A percentile compares a stretch with the other conserved stretches of the same genome.
Evolutionary conservation across 2,329 filamentous ascomycete genomes (phyloP).

Genomic region (Zymoseptoria passerinii): DNA sequence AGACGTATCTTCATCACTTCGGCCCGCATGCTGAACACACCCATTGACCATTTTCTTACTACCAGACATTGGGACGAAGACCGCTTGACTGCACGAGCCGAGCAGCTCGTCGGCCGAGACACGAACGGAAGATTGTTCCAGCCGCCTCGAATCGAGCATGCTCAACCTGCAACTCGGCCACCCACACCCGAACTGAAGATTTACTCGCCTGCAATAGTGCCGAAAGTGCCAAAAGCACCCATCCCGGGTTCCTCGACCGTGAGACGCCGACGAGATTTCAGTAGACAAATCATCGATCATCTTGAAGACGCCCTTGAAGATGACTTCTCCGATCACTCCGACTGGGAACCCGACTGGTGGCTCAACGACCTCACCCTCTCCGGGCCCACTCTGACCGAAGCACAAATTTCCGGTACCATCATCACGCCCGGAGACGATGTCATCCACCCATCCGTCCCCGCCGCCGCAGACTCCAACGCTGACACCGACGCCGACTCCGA

Average conservation of each 20-base stretch:
- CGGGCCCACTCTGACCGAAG: neutral
- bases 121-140: slow-evolving; percentile 9
- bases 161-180: slow-evolving; percentile 5
- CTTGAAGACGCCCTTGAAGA: slow-evolving; percentile 1
- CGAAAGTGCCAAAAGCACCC: neutral
- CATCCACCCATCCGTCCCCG: neutral
- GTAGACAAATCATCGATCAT: neutral
- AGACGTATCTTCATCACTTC: neutral
- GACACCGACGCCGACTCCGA: neutral
- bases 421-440: neutral
- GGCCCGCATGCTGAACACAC: neutral
- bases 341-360: slow-evolving; percentile 14
- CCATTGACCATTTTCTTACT: neutral
- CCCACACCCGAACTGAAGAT: neutral
- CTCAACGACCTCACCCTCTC: neutral
- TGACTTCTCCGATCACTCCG: slow-evolving; percentile 12
- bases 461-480: neutral
- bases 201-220: neutral
- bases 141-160: slow-evolving; percentile 5
- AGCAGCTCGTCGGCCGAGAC: slow-evolving; percentile 11
- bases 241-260: too few species aligned
- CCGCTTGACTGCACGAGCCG: slow-evolving; percentile 11
- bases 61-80: slow-evolving; percentile 14
- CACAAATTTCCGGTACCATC: neutral
- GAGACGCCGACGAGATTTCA: neutral